Base-by-base conservation (phyloP, 371 early-diverging fungal species). In the Mucor racemosus region DNA sequence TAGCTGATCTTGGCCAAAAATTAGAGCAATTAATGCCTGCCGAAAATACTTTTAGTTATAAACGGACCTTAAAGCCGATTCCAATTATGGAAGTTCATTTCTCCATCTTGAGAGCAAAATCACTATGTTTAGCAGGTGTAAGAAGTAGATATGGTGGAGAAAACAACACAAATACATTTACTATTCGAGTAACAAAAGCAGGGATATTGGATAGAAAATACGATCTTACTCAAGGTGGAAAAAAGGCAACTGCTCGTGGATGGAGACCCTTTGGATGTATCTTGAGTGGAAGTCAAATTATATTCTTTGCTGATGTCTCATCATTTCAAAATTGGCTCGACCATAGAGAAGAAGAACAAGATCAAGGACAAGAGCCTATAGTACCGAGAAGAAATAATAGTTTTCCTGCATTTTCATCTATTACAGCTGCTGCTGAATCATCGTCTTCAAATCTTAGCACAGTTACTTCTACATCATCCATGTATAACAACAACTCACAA, bases 241-340 rank as follows among this genome's bases (percentile, higher is more conserved):
- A 86, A 60, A 89, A 87, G 48, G 86, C 90, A 10, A 82, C 86
- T 3, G 80, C 87, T 40, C 85, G 94, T 8, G 84, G 88, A 33
- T 93, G 94, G 94, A 82, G 90, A 75, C 84, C 88, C 6, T 84
- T 90, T 54, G 91, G 92, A 60, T 84, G 91, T 48, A 88, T 92
- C 14, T 71, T 93, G 42, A 89, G 90, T 67, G 93, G 94, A 31
- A 91, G 89, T 44, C 91, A 92, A 60, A 78, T 93, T 60, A 84
- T 92, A 54, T 86, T 93, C 54, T 92, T 93, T 72, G 79, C 82
- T 4, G 89, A 89, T 50, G 57, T 83, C 7, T 59, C 76, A 8
- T 59, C 79, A 4, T 84, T 77, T 50, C 79, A 79, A 53, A 48
- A 65, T 7, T 64, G 86, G 86, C 75, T 85, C 68, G 68, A 70